Evolutionary conservation across 345 rosid species (phyloP).

Genomic region (Eucalyptus microcorys): DNA sequence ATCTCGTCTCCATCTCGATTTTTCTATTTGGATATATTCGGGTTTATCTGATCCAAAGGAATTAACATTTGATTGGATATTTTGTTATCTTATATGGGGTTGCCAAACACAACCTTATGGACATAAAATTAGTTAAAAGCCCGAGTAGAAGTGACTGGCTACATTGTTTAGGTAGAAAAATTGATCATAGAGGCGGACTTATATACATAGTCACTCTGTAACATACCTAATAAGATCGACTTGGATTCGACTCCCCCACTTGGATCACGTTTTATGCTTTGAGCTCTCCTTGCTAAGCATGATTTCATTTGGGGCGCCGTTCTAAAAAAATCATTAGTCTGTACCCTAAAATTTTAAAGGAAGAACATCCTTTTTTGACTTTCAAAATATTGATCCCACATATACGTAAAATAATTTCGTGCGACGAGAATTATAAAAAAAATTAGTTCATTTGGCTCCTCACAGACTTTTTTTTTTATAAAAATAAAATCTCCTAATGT

Average conservation of each 20-base stretch:
- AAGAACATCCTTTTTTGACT: neutral
- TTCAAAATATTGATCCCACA: neutral
- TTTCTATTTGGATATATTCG: no score
- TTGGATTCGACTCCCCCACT: neutral
- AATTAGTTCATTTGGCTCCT: neutral
- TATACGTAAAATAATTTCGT: neutral
- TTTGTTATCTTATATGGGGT: neutral
- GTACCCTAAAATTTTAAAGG: neutral
- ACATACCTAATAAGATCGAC: neutral
- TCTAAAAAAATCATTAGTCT: neutral
- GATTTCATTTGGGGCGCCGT: no score
- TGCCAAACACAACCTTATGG: neutral
- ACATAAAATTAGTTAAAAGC: neutral
- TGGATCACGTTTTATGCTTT: neutral
- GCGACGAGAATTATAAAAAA: neutral
- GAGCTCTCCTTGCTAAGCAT: no score
- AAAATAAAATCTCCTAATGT: neutral
- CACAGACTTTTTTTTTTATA: neutral
- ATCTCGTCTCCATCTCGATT: fast-evolving
- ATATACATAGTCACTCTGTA: neutral
- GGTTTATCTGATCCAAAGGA: fast-evolving
- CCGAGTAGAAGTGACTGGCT: neutral
- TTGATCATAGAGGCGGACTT: neutral
- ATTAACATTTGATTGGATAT: neutral
- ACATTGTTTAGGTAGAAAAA: neutral